Evolutionary conservation across 1,139 yeast genomes (phyloP).

Genomic region (Spathaspora sp.): DNA sequence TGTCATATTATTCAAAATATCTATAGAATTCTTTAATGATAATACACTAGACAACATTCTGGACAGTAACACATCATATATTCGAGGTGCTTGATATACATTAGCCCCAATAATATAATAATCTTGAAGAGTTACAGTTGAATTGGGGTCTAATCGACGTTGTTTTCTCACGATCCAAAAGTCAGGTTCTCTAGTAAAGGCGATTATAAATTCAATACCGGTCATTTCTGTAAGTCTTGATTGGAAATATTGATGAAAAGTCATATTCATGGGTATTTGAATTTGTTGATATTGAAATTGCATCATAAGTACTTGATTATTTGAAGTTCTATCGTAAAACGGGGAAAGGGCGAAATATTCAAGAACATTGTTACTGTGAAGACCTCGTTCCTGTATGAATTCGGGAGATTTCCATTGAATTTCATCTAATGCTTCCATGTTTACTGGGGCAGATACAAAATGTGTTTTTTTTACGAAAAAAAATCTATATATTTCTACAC

Average conservation of each 20-base stretch:
- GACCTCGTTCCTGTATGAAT: conserved; percentile 87
- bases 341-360: conserved; percentile 95
- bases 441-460: no score
- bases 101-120: conserved; percentile 91
- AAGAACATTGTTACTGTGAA: conserved; percentile 83
- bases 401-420: conserved; percentile 97
- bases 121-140: conserved; percentile 57
- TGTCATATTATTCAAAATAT: conserved; percentile 35
- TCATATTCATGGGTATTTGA: conserved; percentile 43
- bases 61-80: conserved; percentile 40
- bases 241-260: conserved; percentile 45
- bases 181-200: conserved; percentile 79
- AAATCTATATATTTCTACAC: neutral
- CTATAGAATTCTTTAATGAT: conserved; percentile 37
- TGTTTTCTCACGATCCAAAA: conserved; percentile 91
- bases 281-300: conserved; percentile 83
- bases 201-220: conserved; percentile 82
- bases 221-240: conserved; percentile 70
- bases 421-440: conserved; percentile 60
- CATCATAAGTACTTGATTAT: conserved; percentile 93
- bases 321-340: conserved; percentile 89
- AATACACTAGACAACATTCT: conserved; percentile 38
- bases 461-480: neutral
- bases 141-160: conserved; percentile 47
- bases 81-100: conserved; percentile 82